A percentile compares a stretch with the other conserved stretches of the same genome.
phyloP scores from a whole-genome alignment of 495 filamentous ascomycete genomes.

The Lepidopterella palustris region DNA sequence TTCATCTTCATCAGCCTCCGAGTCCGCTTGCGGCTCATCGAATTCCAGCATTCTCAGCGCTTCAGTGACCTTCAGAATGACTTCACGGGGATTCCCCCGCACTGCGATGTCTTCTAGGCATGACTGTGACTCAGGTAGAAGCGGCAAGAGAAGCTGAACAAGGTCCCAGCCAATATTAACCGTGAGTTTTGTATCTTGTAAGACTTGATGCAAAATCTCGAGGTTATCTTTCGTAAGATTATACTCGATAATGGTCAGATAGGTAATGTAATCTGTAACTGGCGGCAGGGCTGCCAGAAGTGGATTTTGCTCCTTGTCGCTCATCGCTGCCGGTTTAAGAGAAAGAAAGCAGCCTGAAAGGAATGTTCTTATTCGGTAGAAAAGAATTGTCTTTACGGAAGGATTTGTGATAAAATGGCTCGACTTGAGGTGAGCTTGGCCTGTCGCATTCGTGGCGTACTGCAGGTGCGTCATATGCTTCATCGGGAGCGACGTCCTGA shows the following conservation, averaged over 20 bases:
- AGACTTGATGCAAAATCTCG: slow-evolving; percentile 65
- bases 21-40: slow-evolving; percentile 40
- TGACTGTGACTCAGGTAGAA: slow-evolving; percentile 60
- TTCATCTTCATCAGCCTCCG: slow-evolving; percentile 44
- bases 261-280: slow-evolving; percentile 75
- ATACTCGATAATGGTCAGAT: slow-evolving; percentile 80
- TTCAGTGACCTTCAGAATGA: slow-evolving; percentile 82
- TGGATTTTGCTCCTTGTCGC: slow-evolving; percentile 21
- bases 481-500: too few species aligned
- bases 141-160: slow-evolving; percentile 73
- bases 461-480: not conserved
- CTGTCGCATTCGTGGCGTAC: not conserved
- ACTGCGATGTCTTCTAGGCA: slow-evolving; percentile 75
- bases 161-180: slow-evolving; percentile 95
- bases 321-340: slow-evolving; percentile 5
- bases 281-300: slow-evolving; percentile 51
- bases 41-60: slow-evolving; percentile 53
- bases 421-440: not conserved
- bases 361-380: not conserved
- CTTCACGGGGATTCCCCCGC: slow-evolving; percentile 87
- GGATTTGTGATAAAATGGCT: too few species aligned
- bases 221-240: slow-evolving; percentile 72
- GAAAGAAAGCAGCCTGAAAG: not conserved
- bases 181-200: slow-evolving; percentile 78
- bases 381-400: not conserved